Base-by-base conservation (phyloP, 768 basidiomycete species). In the Lactifluus rugatus region DNA sequence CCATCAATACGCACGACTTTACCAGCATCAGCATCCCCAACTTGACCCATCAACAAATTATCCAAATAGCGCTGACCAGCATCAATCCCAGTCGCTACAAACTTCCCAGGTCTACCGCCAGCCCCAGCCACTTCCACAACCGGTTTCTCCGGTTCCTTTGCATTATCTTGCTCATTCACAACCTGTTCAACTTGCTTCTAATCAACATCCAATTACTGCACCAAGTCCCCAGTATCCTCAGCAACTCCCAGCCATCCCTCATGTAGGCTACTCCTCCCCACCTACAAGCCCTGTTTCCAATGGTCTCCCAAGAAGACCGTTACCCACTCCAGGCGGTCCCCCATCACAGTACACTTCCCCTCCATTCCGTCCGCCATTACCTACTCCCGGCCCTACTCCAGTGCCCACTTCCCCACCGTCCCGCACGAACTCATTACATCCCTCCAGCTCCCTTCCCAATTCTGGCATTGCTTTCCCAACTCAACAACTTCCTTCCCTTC, bases 201-300 rank as follows among this genome's bases (percentile, higher is more conserved):
- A 28, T 19, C 28, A 44, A 26, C 39, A 44, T 28, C 56, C 56
- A 28, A 58, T 64, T 37, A 36, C 63, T 16, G 63, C 63, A 11
- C 63, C 63, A 17, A 64, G 61, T 45, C 63, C 63, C 21, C 63
- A 64, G 36, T 64, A 64, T 56, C 56, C 62, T 16, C 60, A 58
- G 23, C 56, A 48, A 39, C 45, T 28, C 17, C 61, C 61, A 13
- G 41, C 39, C 23, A 8, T 54, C 14, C 60, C 58, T 26, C 52
- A 54, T 44, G 48, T 54, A 50, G 45, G 42, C 9, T 42, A 54
- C 34, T 48, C 48, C 3, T 56, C 59, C 2, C 52, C 61, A 23
- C 54, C 63, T n/a, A 64, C 56, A 3, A 64, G 61, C 41, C 63
- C 63, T 14, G 53, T 44, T n/a, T 44, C 19, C 34, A 54, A 37